These are phyloP conservation scores for Suhomyces coccinellae DNA, from an alignment of 1,139 yeast species.

Conservation along the genomic window DNA sequence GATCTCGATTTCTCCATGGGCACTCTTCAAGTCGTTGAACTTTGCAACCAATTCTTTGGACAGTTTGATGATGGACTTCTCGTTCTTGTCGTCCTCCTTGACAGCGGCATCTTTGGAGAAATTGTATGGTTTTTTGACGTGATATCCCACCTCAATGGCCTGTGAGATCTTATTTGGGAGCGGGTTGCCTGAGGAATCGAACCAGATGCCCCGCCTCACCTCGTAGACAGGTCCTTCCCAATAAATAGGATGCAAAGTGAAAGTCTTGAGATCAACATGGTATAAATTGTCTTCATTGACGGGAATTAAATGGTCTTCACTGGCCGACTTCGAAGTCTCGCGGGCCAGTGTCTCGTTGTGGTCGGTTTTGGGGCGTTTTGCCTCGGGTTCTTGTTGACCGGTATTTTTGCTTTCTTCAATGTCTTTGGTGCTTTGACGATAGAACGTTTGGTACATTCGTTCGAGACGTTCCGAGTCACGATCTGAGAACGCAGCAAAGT, in stretches of 20 bases:
- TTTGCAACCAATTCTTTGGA: slow-evolving; percentile 22
- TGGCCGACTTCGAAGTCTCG: background rate
- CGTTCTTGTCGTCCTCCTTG: background rate
- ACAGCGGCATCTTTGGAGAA: slow-evolving; percentile 19
- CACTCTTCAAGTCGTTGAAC: slow-evolving; percentile 21
- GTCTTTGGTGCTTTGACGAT: background rate
- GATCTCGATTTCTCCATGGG: slow-evolving; percentile 14
- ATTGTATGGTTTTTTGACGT: slow-evolving; percentile 32
- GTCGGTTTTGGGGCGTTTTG: background rate
- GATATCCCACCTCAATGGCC: slow-evolving; percentile 60
- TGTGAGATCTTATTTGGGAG: slow-evolving; percentile 51
- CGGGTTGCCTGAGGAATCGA: slow-evolving; percentile 61
- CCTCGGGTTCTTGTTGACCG: background rate
- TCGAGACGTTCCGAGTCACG: slow-evolving; percentile 67
- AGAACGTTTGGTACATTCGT: slow-evolving; percentile 32
- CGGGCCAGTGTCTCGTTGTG: too few species aligned
- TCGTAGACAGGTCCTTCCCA: slow-evolving; percentile 91
- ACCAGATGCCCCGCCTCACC: slow-evolving; percentile 87
- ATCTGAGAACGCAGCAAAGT: slow-evolving; percentile 69
- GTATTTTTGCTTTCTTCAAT: background rate
- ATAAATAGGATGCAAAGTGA: slow-evolving; percentile 66
- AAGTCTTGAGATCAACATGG: slow-evolving; percentile 59
- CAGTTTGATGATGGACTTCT: slow-evolving; percentile 11
- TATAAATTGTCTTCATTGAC: slow-evolving; percentile 84
- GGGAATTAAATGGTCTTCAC: slow-evolving; percentile 5